phyloP scores from a whole-genome alignment of 306 rosid genomes.

The Prunus campanulata region DNA sequence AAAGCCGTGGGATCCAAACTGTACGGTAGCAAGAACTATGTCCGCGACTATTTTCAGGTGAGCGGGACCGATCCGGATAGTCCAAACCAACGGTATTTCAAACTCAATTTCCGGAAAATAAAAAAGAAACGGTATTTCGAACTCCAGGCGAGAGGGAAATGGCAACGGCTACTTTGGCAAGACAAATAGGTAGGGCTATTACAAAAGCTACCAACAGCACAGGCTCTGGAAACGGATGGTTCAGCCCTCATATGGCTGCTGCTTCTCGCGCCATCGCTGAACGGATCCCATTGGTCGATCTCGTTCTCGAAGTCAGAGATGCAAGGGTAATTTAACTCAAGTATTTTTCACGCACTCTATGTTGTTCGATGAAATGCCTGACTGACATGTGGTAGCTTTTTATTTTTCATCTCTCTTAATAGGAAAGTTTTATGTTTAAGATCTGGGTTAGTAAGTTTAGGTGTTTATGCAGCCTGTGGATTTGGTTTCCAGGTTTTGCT shows the following conservation, averaged over 20 bases:
- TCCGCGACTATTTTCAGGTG: too few relatives aligned
- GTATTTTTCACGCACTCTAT: neutral
- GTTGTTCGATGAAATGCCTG: constrained; percentile 35
- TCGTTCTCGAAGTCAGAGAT: constrained; percentile 68
- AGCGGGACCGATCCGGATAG: too few relatives aligned
- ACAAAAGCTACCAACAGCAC: constrained; percentile 22
- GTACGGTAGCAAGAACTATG: too few relatives aligned
- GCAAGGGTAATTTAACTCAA: constrained; percentile 50
- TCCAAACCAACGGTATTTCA: too few relatives aligned
- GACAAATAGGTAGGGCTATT: constrained; percentile 32
- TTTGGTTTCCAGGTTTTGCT: neutral
- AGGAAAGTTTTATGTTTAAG: neutral
- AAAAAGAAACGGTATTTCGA: neutral
- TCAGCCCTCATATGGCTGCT: constrained; percentile 62
- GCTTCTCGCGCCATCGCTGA: constrained; percentile 65
- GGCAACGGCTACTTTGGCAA: constrained; percentile 40
- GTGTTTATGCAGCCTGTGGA: neutral
- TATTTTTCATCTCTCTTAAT: neutral
- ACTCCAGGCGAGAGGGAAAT: constrained; percentile 20
- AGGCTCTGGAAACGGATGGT: constrained; percentile 40
- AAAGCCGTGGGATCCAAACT: too few relatives aligned
- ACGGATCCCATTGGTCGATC: constrained; percentile 65
- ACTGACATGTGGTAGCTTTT: neutral
- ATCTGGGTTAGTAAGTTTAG: neutral
- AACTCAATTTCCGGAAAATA: too few relatives aligned